Percentiles rank a stretch among this genome's conserved stretches.
phyloP scores from a whole-genome alignment of 805 yeast species.

The Yarrowia hollandica region DNA sequence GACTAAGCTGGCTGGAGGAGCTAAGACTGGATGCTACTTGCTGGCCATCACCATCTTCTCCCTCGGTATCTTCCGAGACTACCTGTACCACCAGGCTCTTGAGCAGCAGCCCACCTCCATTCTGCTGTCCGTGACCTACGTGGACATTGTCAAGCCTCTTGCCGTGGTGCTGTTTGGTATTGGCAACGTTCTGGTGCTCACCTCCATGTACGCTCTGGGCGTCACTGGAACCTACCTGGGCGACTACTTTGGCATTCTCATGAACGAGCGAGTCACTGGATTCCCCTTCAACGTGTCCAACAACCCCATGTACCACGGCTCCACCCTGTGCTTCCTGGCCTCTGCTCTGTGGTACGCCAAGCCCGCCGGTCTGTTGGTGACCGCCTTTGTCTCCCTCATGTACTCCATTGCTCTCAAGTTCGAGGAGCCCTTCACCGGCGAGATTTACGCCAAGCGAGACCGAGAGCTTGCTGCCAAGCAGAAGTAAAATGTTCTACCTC shows the following conservation, averaged over 20 bases:
- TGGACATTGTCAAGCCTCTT: slow-evolving; percentile 48
- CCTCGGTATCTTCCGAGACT: slow-evolving; percentile 81
- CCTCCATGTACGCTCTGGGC: slow-evolving; percentile 91
- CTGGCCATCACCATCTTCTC: slow-evolving; percentile 82
- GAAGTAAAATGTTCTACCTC: slow-evolving; percentile 31
- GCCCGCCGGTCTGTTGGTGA: slow-evolving; percentile 80
- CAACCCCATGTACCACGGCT: slow-evolving; percentile 97
- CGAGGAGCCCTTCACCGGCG: slow-evolving; percentile 96
- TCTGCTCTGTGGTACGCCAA: slow-evolving; percentile 85
- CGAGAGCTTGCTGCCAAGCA: slow-evolving; percentile 41
- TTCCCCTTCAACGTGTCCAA: slow-evolving; percentile 91
- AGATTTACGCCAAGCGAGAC: slow-evolving; percentile 77
- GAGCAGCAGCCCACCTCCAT: slow-evolving; percentile 58
- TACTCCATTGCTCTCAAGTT: slow-evolving; percentile 79
- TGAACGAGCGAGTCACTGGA: slow-evolving; percentile 83
- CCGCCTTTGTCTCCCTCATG: slow-evolving; percentile 74
- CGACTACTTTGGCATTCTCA: slow-evolving; percentile 94
- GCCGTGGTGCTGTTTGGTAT: slow-evolving; percentile 58
- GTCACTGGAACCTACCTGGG: slow-evolving; percentile 96
- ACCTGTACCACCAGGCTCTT: slow-evolving; percentile 67
- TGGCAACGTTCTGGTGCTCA: slow-evolving; percentile 78
- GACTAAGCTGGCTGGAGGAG: slow-evolving; percentile 68
- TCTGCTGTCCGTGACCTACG: slow-evolving; percentile 46
- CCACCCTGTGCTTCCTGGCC: slow-evolving; percentile 85
- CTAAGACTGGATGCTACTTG: slow-evolving; percentile 76